Evolutionary conservation across 2,329 filamentous ascomycete species (phyloP).

Genomic region (Phialophora verrucosa): DNA sequence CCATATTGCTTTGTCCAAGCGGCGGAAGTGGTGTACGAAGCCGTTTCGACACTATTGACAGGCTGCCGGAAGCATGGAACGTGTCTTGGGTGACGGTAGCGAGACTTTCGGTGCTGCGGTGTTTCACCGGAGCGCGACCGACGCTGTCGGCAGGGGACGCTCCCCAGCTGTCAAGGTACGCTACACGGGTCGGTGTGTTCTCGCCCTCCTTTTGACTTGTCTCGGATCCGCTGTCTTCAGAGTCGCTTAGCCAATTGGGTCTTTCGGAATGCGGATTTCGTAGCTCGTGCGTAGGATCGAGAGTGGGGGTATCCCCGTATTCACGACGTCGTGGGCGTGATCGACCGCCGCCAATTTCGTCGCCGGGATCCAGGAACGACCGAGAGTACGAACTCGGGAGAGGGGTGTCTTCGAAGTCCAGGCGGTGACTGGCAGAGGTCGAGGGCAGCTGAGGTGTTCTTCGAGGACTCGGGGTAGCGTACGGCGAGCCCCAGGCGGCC

Average conservation of each 20-base stretch:
- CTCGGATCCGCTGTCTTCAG: slow-evolving; percentile 71
- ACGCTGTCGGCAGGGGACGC: slow-evolving; percentile 19
- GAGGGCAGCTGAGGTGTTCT: slow-evolving; percentile 47
- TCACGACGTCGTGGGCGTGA: slow-evolving; percentile 7
- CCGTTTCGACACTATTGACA: slow-evolving; percentile 19
- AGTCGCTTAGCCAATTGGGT: slow-evolving; percentile 82
- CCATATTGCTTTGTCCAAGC: slow-evolving; percentile 21
- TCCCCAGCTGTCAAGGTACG: slow-evolving; percentile 32
- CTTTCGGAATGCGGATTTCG: slow-evolving; percentile 60
- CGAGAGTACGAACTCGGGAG: slow-evolving; percentile 12
- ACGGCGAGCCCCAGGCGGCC: slow-evolving; percentile 90
- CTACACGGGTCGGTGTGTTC: slow-evolving; percentile 33
- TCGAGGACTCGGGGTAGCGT: slow-evolving; percentile 66
- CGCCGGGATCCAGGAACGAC: not conserved
- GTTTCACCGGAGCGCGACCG: slow-evolving; percentile 11
- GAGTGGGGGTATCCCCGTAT: slow-evolving; percentile 4
- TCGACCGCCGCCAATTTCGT: slow-evolving; percentile 6
- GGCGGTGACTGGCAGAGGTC: slow-evolving; percentile 48
- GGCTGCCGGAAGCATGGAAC: slow-evolving; percentile 36
- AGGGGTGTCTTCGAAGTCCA: slow-evolving; percentile 49
- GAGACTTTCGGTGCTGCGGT: slow-evolving; percentile 33
- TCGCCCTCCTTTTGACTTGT: slow-evolving; percentile 61
- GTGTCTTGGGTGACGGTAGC: slow-evolving; percentile 38
- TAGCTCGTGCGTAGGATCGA: slow-evolving; percentile 11
- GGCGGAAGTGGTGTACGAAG: slow-evolving; percentile 15